Evolutionary conservation across 2,329 filamentous ascomycete species (phyloP).

Genomic region (Xylariaceae sp.): DNA sequence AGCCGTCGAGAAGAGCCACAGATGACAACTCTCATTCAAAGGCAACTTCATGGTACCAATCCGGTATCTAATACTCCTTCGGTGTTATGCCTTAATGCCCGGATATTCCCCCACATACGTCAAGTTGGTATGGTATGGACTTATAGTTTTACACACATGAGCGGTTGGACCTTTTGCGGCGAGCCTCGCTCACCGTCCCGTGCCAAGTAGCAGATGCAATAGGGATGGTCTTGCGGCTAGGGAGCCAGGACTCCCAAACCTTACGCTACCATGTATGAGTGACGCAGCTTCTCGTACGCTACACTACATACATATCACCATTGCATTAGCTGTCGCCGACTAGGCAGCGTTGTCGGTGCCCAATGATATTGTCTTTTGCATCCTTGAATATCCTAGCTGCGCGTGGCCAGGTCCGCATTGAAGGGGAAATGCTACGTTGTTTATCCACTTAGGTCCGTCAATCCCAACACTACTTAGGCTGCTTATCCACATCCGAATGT

Average conservation of each 20-base stretch:
- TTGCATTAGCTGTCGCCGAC: conserved; percentile 13
- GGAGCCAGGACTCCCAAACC: conserved; percentile 1
- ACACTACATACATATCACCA: conserved; percentile 7
- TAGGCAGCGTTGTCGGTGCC: conserved; percentile 5
- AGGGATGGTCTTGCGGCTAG: conserved; percentile 11
- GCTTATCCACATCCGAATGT: conserved; percentile 3
- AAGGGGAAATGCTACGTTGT: conserved; percentile 6
- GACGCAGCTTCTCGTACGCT: neutral
- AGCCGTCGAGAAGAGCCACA: too few species aligned
- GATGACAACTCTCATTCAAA: too few species aligned
- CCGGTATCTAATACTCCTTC: too few species aligned
- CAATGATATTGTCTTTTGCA: neutral
- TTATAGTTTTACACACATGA: too few species aligned
- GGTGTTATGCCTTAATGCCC: too few species aligned
- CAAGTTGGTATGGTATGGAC: too few species aligned
- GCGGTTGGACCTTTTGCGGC: too few species aligned
- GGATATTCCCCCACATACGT: too few species aligned
- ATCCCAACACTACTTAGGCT: conserved; percentile 4
- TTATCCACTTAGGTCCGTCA: conserved; percentile 1
- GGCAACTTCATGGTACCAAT: too few species aligned
- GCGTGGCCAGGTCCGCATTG: conserved; percentile 13
- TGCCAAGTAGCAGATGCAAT: neutral
- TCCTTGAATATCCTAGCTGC: conserved; percentile 7
- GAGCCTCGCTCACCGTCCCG: neutral
- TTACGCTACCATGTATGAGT: neutral